Conservation (phyloP, 192 early-diverging fungal genomes). For the Backusella sp. region DNA sequence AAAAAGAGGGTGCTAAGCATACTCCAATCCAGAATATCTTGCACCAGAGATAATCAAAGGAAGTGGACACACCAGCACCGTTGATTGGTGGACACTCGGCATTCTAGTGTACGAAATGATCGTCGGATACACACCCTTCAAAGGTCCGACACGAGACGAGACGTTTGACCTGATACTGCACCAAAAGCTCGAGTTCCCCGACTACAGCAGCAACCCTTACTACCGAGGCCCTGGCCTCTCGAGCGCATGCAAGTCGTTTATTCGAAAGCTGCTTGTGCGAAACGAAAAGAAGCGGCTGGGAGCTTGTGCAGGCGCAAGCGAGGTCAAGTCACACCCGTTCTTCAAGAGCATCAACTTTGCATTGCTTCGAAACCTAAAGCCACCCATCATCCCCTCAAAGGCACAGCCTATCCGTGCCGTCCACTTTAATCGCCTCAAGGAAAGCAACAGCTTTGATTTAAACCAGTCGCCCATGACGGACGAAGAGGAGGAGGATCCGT, state of each 20-base stretch:
- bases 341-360: conserved; percentile 95
- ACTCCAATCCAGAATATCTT: conserved; percentile 20
- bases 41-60: conserved; percentile 43
- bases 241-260: conserved; percentile 65
- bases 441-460: conserved; percentile 66
- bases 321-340: conserved; percentile 90
- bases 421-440: conserved; percentile 64
- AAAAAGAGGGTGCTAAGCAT: neutral
- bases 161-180: conserved; percentile 80
- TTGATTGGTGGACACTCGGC: conserved; percentile 78
- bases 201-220: conserved; percentile 15
- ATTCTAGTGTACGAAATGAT: conserved; percentile 75
- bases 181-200: conserved; percentile 76
- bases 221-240: conserved; percentile 7
- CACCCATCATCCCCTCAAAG: conserved; percentile 79
- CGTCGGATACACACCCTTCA: conserved; percentile 67
- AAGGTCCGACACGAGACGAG: conserved; percentile 55
- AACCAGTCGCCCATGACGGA: conserved; percentile 23
- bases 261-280: conserved; percentile 87
- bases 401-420: conserved; percentile 32
- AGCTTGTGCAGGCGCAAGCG: conserved; percentile 83
- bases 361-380: conserved; percentile 74
- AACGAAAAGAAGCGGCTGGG: conserved; percentile 91
- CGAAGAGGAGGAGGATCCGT: conserved; percentile 36
- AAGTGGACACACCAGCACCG: conserved; percentile 36